Base-by-base conservation (phyloP, 2,329 filamentous ascomycete genomes). In the Bipolaris oryzae region DNA sequence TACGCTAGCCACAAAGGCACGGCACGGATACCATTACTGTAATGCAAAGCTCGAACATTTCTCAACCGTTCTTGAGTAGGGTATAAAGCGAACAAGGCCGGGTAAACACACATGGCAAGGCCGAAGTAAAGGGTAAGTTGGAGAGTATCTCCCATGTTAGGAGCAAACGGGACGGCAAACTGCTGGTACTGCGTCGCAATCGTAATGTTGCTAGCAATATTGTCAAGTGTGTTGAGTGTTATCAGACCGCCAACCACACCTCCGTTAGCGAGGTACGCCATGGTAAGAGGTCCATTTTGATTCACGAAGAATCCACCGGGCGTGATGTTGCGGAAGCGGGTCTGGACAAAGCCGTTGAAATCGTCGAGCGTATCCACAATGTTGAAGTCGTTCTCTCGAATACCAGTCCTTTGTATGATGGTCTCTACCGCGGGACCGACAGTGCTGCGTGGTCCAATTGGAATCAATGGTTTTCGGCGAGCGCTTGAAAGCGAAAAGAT, bases 161-260 rank as follows among this genome's bases (percentile, higher is more conserved):
- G 86, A 23, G 84, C 79, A 77, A 88, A 93, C 0, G 91, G 90
- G 0, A 86, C 83, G 61, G 91, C 91, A 68, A 97, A 96, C 11
- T 85, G 78, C 46, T 89, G 84, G 75, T 88, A 96, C 47, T 86
- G 84, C 1, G 89, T 90, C 2, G 83, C 81, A 58, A 96, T 92
- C 2, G 85, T 84, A 5, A 85, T 83, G 53, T 89, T 87, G 20
- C 85, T 83, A 20, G 93, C 74, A 18, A 92, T 69, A 85, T 90
- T 50, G 91, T 97, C 76, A 86, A 98, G 80, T 85, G 97, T 82
- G 90, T 97, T 95, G 81, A 97, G 82, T 80, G 89, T 71, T 86
- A 97, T 73, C 84, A 97, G 78, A 85, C 92, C 64, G 38, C 78
- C 79, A 18, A 86, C 83, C 21, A 94, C 78, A 5, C 84, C 81